phyloP scores from a whole-genome alignment of 345 rosid species.

The Excoecaria cochinchinensis region DNA sequence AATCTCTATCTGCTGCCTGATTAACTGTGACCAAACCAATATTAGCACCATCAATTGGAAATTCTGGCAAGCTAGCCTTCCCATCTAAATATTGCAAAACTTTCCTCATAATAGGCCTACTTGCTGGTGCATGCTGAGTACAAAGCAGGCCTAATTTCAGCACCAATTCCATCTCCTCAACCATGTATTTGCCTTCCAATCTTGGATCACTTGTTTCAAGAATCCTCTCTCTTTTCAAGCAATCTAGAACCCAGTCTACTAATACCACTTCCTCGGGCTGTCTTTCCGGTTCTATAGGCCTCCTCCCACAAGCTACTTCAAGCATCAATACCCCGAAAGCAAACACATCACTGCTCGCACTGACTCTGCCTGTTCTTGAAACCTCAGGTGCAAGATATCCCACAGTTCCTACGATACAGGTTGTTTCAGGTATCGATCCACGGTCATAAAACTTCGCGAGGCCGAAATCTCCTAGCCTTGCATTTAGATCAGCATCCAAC shows the following conservation, averaged over 20 bases:
- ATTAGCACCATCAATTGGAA: not conserved
- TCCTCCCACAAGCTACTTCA: conserved; percentile 15
- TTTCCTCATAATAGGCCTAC: conserved; percentile 9
- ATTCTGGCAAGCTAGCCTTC: not conserved
- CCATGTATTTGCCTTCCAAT: conserved; percentile 1
- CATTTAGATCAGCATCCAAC: not conserved
- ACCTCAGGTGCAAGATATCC: conserved; percentile 14
- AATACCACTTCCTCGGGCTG: not conserved
- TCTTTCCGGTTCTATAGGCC: not conserved
- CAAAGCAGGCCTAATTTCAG: conserved; percentile 4
- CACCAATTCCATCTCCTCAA: conserved; percentile 11
- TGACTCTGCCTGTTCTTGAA: not conserved
- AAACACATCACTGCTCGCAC: conserved; percentile 6
- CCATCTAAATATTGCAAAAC: conserved; percentile 3
- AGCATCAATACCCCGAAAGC: conserved; percentile 5
- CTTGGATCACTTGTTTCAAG: not conserved
- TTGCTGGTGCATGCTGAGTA: not conserved
- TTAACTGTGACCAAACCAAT: not conserved
- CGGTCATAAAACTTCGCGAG: not conserved
- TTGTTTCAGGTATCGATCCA: conserved; percentile 8
- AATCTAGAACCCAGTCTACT: not conserved
- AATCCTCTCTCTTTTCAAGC: not conserved
- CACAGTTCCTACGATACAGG: conserved; percentile 5
- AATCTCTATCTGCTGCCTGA: not conserved
- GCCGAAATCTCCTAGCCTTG: conserved; percentile 7